Percentiles rank a stretch among this genome's conserved stretches.
These are phyloP conservation scores for Thelephora aurantiotincta DNA, from an alignment of 768 basidiomycete species.

Conservation along the genomic window DNA sequence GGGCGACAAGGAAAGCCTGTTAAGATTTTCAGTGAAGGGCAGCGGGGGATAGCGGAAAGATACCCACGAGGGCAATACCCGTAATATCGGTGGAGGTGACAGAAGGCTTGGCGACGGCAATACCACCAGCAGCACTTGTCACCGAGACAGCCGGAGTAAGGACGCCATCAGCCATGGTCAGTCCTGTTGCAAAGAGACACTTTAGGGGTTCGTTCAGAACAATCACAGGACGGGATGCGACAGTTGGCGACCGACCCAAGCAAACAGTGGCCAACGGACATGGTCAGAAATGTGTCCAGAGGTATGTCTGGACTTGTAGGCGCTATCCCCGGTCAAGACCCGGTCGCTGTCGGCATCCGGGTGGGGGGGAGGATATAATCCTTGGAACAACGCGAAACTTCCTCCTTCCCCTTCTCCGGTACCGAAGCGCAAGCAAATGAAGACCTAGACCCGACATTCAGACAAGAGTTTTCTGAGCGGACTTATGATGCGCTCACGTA, in stretches of 20 bases:
- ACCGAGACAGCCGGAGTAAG: slow-evolving; percentile 60
- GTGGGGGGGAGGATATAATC: slow-evolving; percentile 37
- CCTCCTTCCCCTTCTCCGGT: slow-evolving; percentile 56
- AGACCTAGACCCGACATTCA: slow-evolving; percentile 19
- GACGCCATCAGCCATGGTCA: slow-evolving; percentile 56
- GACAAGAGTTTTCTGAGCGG: background rate
- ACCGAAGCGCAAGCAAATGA: slow-evolving; percentile 33
- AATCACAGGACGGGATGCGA: background rate
- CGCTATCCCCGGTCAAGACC: slow-evolving; percentile 35
- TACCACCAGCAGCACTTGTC: slow-evolving; percentile 54
- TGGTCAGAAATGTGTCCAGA: background rate
- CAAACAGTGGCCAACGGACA: slow-evolving; percentile 34
- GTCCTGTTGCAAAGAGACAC: slow-evolving; percentile 49
- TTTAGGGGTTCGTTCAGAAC: slow-evolving; percentile 9
- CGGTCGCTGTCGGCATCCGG: slow-evolving; percentile 34
- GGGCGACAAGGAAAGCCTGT: slow-evolving; percentile 36
- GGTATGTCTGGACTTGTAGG: slow-evolving; percentile 5
- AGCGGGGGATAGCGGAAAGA: background rate
- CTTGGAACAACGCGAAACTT: slow-evolving; percentile 48
- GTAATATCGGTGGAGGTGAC: slow-evolving; percentile 28
- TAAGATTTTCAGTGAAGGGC: background rate
- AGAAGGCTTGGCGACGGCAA: slow-evolving; percentile 41
- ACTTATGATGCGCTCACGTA: slow-evolving; percentile 26
- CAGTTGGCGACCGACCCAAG: slow-evolving; percentile 31
- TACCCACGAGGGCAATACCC: slow-evolving; percentile 43